phyloP scores from a whole-genome alignment of 108 stramenopile species.

The Mediolabrus comicus region DNA sequence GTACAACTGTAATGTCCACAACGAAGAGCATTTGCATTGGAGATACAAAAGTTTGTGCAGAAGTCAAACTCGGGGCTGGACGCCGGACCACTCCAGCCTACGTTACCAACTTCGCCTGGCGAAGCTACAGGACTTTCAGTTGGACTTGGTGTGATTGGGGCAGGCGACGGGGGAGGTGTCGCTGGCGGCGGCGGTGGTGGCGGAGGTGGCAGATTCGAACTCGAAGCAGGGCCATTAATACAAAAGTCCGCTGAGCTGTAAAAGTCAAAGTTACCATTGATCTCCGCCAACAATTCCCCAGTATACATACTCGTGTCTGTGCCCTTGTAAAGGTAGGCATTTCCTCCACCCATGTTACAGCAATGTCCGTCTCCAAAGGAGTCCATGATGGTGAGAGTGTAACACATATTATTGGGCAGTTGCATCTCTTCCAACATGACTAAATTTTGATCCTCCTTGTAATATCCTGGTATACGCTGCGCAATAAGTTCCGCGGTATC shows the following conservation, averaged over 20 bases:
- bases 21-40: conserved; percentile 7
- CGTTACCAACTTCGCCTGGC: neutral
- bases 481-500: conserved; percentile 16
- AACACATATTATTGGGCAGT: conserved; percentile 28
- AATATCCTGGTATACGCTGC: conserved; percentile 34
- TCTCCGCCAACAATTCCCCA: conserved; percentile 28
- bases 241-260: conserved; percentile 25
- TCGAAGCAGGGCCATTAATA: neutral
- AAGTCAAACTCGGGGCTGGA: conserved; percentile 25
- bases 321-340: conserved; percentile 18
- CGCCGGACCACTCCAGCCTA: conserved; percentile 33
- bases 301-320: conserved; percentile 29
- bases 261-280: conserved; percentile 31
- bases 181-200: neutral
- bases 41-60: conserved; percentile 31
- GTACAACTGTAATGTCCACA: conserved; percentile 19
- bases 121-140: neutral
- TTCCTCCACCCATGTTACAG: conserved; percentile 40
- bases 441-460: conserved; percentile 21
- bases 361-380: conserved; percentile 42
- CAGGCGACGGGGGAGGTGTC: neutral
- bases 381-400: conserved; percentile 31
- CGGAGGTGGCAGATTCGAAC: neutral
- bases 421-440: conserved; percentile 27
- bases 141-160: neutral